Evolutionary conservation across 2,329 filamentous ascomycete species (phyloP).

Genomic region (Fusarium tupiense): DNA sequence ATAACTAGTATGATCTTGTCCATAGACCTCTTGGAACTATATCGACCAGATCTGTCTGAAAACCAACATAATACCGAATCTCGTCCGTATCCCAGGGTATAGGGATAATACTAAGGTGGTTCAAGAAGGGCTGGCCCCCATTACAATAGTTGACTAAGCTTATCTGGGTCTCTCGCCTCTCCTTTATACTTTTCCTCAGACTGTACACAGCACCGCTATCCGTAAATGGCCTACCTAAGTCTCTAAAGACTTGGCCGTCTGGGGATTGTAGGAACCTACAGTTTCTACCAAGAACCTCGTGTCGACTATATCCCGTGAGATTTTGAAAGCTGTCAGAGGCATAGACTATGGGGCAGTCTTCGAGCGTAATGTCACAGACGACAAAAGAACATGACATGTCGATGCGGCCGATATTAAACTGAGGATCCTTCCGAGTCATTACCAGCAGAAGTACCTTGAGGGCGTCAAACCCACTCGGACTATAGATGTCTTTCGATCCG

Average conservation of each 20-base stretch:
- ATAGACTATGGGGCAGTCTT: background rate
- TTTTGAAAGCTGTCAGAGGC: background rate
- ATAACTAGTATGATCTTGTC: too few species aligned
- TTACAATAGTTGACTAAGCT: background rate
- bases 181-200: background rate
- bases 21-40: too few species aligned
- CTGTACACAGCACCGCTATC: fast-evolving
- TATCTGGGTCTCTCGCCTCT: background rate
- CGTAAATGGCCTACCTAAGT: fast-evolving
- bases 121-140: background rate
- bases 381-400: background rate
- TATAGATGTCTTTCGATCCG: background rate
- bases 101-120: background rate
- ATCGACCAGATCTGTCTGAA: background rate
- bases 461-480: background rate
- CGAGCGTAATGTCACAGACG: background rate
- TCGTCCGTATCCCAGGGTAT: background rate
- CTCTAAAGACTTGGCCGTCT: background rate
- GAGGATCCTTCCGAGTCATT: fast-evolving
- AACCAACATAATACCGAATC: background rate
- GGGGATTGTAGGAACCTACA: background rate
- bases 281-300: background rate
- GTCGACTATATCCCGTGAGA: background rate
- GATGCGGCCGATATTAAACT: background rate
- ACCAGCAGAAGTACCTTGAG: background rate